These are phyloP conservation scores for Phialophora chinensis DNA, from an alignment of 2,329 filamentous ascomycete species.

Conservation along the genomic window DNA sequence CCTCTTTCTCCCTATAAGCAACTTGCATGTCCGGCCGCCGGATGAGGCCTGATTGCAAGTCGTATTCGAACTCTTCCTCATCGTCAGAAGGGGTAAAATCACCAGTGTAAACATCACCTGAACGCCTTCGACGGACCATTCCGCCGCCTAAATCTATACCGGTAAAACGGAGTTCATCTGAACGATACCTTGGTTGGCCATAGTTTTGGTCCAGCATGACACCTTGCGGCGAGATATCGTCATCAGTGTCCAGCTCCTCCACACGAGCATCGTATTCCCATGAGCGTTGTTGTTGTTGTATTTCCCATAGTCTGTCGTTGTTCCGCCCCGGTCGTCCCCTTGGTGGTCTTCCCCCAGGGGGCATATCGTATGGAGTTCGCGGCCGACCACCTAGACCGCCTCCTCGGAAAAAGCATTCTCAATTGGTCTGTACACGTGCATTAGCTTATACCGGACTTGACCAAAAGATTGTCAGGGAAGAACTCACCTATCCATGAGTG, in stretches of 20 bases:
- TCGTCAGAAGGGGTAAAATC: constrained; percentile 53
- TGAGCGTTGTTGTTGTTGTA: constrained; percentile 50
- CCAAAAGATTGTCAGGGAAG: too few relatives aligned
- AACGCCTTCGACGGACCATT: constrained; percentile 50
- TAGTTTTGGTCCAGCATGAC: constrained; percentile 57
- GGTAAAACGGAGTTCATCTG: constrained; percentile 67
- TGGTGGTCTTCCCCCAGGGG: constrained; percentile 98
- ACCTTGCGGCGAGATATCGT: constrained; percentile 62
- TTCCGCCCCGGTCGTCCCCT: constrained; percentile 75
- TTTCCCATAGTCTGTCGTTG: constrained; percentile 60
- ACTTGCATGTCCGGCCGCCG: constrained; percentile 56
- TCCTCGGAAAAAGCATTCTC: constrained; percentile 99
- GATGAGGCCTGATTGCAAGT: constrained; percentile 59
- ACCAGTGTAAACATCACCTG: constrained; percentile 58
- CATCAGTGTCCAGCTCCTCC: constrained; percentile 49
- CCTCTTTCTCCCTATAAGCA: constrained; percentile 70
- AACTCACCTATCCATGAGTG: constrained; percentile 80
- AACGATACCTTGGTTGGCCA: constrained; percentile 57
- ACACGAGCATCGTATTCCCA: constrained; percentile 55
- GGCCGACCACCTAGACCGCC: constrained; percentile 99
- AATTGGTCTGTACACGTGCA: constrained; percentile 71
- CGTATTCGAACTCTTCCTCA: constrained; percentile 57
- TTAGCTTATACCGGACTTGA: not conserved
- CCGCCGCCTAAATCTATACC: constrained; percentile 62
- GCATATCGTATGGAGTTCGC: constrained; percentile 92